A percentile compares a stretch with the other conserved stretches of the same genome.
Evolutionary conservation across 192 early-diverging fungal genomes (phyloP).

Genomic region (Linnemannia exigua): DNA sequence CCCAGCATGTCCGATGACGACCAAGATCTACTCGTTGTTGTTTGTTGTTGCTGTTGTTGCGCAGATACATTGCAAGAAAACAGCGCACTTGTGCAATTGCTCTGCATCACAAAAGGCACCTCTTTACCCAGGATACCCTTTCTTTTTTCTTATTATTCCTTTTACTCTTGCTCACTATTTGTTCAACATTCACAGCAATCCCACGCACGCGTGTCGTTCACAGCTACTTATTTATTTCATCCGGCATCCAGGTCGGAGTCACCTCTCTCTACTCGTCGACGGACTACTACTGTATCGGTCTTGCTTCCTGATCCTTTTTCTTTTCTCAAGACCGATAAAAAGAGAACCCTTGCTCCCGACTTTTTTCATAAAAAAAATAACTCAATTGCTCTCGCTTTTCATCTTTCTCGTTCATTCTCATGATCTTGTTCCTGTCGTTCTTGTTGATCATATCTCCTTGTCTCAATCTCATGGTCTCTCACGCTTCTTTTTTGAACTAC

Average conservation of each 20-base stretch:
- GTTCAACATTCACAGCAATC: too few species aligned
- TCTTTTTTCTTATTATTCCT: not conserved
- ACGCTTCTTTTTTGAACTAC: not conserved
- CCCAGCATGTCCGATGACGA: not conserved
- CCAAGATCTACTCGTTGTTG: not conserved
- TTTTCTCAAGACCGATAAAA: not conserved
- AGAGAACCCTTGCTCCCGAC: not conserved
- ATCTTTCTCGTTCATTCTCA: too few species aligned
- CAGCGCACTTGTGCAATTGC: not conserved
- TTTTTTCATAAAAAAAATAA: not conserved
- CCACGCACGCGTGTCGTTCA: not conserved
- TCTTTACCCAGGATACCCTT: not conserved
- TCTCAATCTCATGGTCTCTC: not conserved
- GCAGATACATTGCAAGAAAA: not conserved
- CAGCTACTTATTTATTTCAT: not conserved
- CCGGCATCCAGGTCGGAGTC: not conserved
- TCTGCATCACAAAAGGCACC: not conserved
- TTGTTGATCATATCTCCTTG: not conserved
- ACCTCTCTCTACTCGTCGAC: not conserved
- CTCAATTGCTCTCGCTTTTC: slow-evolving; percentile 4
- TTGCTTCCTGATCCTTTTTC: not conserved
- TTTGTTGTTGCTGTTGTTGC: not conserved
- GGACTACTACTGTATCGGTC: not conserved
- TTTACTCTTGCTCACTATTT: too few species aligned
- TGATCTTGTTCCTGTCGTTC: too few species aligned